Percentiles rank a stretch among this genome's conserved stretches.
Evolutionary conservation across 345 rosid genomes (phyloP).

Genomic region (Nasturtium officinale): DNA sequence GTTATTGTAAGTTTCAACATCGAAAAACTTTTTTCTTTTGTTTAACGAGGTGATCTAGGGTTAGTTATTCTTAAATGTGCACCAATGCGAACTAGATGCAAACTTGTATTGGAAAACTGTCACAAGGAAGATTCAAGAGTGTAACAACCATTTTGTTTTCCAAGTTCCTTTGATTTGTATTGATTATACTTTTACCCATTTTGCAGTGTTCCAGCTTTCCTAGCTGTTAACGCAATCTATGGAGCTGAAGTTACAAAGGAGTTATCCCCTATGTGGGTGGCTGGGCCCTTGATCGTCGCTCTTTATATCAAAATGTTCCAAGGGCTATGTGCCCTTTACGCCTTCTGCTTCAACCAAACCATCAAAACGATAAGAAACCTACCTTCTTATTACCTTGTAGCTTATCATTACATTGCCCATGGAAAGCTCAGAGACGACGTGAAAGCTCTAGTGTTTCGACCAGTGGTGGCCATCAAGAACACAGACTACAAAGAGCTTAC

Average conservation of each 20-base stretch:
- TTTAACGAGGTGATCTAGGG: background rate
- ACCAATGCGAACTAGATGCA: background rate
- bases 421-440: constrained; percentile 73
- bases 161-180: constrained; percentile 4
- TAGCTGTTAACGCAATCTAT: constrained; percentile 61
- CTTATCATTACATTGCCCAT: constrained; percentile 51
- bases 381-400: constrained; percentile 60
- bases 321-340: constrained; percentile 68
- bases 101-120: background rate
- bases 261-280: constrained; percentile 76
- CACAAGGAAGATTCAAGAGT: constrained; percentile 10
- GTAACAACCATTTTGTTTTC: background rate
- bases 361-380: constrained; percentile 52
- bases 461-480: constrained; percentile 62
- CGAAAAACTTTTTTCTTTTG: background rate
- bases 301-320: constrained; percentile 70
- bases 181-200: constrained; percentile 33
- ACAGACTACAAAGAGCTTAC: constrained; percentile 63
- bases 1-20: constrained; percentile 67
- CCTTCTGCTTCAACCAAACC: constrained; percentile 73
- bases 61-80: background rate
- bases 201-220: constrained; percentile 70
- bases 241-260: constrained; percentile 84
- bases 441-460: constrained; percentile 53
- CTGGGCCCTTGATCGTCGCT: constrained; percentile 73